A percentile compares a stretch with the other conserved stretches of the same genome.
phyloP scores from a whole-genome alignment of 2,329 filamentous ascomycete species.

The Fusarium nodosum region DNA sequence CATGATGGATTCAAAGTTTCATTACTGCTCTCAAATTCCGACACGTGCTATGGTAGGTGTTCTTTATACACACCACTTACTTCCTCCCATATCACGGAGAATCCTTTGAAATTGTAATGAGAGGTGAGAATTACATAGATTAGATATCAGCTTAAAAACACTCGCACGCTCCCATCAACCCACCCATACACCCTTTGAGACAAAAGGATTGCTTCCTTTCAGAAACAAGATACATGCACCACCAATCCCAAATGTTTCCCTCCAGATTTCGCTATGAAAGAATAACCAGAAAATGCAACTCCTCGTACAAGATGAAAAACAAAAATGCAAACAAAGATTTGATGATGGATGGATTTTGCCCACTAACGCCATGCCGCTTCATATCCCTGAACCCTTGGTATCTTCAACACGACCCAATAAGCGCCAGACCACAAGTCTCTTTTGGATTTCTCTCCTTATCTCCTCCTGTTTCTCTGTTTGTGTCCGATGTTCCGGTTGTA shows the following conservation, averaged over 20 bases:
- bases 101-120: not conserved
- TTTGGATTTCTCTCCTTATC: conserved; percentile 6
- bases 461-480: conserved; percentile 9
- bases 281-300: conserved; percentile 23
- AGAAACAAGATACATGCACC: conserved; percentile 10
- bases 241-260: conserved; percentile 6
- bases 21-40: too few relatives aligned
- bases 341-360: conserved; percentile 35
- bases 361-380: conserved; percentile 41
- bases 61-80: not conserved
- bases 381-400: conserved; percentile 45
- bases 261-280: conserved; percentile 28
- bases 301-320: conserved; percentile 13
- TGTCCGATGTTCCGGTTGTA: conserved; percentile 21
- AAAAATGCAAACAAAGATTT: conserved; percentile 1
- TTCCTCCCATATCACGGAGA: too few relatives aligned
- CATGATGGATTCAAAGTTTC: not conserved
- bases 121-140: conserved; percentile 43
- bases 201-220: conserved; percentile 2
- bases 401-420: conserved; percentile 45
- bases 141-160: conserved; percentile 36
- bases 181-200: conserved; percentile 18
- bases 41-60: not conserved
- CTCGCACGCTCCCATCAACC: conserved; percentile 24
- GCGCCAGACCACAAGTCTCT: conserved; percentile 43